Conservation (phyloP, 148 eudicot genomes). For the Agrostemma githago region DNA sequence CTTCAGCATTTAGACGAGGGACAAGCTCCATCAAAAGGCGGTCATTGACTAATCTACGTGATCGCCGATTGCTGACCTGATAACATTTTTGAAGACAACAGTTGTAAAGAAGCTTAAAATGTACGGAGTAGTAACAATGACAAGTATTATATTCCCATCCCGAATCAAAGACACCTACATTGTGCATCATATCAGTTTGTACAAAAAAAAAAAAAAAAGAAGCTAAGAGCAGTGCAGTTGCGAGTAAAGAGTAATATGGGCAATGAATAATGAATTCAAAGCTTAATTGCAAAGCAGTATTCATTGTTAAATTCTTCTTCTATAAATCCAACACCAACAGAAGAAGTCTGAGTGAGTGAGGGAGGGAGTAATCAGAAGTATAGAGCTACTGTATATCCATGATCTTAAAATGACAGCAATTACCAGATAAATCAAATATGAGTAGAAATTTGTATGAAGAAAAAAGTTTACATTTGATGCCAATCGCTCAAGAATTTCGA, state of each 20-base stretch:
- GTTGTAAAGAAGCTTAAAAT: conserved; percentile 9
- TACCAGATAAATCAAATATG: background rate
- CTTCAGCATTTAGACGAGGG: conserved; percentile 79
- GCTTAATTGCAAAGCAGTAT: background rate
- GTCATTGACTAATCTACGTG: conserved; percentile 89
- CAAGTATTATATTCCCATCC: background rate
- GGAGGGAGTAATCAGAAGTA: background rate
- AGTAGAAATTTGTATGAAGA: background rate
- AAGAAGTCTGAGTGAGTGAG: background rate
- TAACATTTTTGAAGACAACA: conserved; percentile 5
- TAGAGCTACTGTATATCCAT: background rate
- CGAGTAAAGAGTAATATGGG: background rate
- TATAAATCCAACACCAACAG: background rate
- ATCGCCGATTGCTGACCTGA: conserved; percentile 83
- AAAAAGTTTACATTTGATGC: conserved; percentile 51
- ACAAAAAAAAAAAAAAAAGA: background rate
- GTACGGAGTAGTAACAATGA: background rate
- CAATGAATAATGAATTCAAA: too few species aligned
- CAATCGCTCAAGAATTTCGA: conserved; percentile 72
- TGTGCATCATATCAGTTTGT: background rate
- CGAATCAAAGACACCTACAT: background rate
- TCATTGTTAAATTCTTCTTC: background rate
- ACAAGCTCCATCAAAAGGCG: conserved; percentile 91
- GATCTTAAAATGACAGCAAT: background rate
- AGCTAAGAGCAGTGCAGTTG: background rate